Conservation (phyloP, 2,329 filamentous ascomycete species). For the Venturia aucupariae region DNA sequence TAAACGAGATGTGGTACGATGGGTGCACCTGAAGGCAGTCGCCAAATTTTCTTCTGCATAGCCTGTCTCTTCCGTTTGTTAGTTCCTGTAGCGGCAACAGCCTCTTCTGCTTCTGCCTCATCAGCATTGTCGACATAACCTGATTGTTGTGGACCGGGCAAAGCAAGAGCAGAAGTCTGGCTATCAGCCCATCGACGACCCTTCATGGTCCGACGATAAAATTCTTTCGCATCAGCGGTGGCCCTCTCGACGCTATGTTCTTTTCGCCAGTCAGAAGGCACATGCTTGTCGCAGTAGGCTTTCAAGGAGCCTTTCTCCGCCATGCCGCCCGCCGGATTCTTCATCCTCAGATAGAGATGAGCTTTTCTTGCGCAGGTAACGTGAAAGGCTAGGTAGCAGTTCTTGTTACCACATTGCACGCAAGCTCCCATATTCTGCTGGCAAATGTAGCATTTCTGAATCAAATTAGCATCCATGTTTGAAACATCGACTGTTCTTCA, state of each 20-base stretch:
- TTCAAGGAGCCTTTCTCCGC: conserved; percentile 79
- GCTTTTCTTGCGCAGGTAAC: conserved; percentile 89
- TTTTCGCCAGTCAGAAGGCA: conserved; percentile 76
- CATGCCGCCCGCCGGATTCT: conserved; percentile 70
- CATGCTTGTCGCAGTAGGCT: conserved; percentile 93
- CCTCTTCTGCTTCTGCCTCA: conserved; percentile 38
- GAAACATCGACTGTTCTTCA: not conserved
- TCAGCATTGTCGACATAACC: conserved; percentile 34
- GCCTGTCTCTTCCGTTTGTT: conserved; percentile 50
- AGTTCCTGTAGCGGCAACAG: conserved; percentile 41
- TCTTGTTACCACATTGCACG: conserved; percentile 96
- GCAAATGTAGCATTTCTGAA: conserved; percentile 79
- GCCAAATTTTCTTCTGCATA: conserved; percentile 67
- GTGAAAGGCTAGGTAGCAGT: conserved; percentile 94
- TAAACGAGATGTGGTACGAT: conserved; percentile 86
- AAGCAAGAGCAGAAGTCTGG: conserved; percentile 69
- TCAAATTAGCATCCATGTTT: not conserved
- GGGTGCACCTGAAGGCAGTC: conserved; percentile 85
- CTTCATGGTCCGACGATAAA: conserved; percentile 83
- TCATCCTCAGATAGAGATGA: conserved; percentile 90
- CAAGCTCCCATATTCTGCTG: conserved; percentile 96
- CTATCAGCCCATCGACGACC: conserved; percentile 87
- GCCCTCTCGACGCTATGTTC: conserved; percentile 77
- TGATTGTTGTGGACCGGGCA: conserved; percentile 59
- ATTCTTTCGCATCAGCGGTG: conserved; percentile 73